Conservation (phyloP, 768 basidiomycete genomes). For the Boletellus ananiceps region DNA sequence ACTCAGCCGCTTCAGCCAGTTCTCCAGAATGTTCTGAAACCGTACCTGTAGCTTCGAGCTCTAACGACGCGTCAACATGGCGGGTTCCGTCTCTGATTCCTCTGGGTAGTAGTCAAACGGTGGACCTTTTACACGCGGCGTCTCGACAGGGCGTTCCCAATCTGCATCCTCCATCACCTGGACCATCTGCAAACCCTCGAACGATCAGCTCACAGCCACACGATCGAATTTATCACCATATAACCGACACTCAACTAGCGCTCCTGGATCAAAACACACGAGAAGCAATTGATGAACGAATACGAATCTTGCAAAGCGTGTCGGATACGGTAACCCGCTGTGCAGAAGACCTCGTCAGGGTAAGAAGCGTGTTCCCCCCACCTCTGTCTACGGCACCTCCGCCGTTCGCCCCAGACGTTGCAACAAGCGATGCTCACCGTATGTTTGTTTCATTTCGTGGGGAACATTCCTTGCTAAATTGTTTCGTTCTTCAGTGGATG, state of each 20-base stretch:
- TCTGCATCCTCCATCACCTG: conserved; percentile 9
- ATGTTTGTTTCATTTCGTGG: conserved; percentile 1
- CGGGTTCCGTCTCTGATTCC: conserved; percentile 25
- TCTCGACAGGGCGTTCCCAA: conserved; percentile 1
- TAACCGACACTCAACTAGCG: conserved; percentile 53
- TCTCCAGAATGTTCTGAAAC: conserved; percentile 7
- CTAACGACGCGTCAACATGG: conserved; percentile 16
- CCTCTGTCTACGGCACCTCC: conserved; percentile 14
- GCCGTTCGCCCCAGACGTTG: conserved; percentile 10
- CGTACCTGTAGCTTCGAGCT: conserved; percentile 2
- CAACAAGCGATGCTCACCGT: conserved; percentile 11
- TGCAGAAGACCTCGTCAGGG: conserved; percentile 71
- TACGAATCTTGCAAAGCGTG: conserved; percentile 74
- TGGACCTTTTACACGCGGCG: background rate
- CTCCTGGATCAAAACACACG: conserved; percentile 64
- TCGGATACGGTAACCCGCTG: conserved; percentile 69
- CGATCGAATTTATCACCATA: conserved; percentile 30
- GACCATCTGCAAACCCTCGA: background rate
- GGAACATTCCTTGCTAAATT: background rate
- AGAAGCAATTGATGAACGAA: conserved; percentile 80
- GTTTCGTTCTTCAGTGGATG: background rate
- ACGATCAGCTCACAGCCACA: conserved; percentile 19
- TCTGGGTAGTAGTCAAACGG: conserved; percentile 10
- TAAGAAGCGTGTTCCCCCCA: conserved; percentile 66
- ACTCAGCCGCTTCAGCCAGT: conserved; percentile 9